phyloP scores from a whole-genome alignment of 2,329 filamentous ascomycete species.

The Verticillium tricorpus region DNA sequence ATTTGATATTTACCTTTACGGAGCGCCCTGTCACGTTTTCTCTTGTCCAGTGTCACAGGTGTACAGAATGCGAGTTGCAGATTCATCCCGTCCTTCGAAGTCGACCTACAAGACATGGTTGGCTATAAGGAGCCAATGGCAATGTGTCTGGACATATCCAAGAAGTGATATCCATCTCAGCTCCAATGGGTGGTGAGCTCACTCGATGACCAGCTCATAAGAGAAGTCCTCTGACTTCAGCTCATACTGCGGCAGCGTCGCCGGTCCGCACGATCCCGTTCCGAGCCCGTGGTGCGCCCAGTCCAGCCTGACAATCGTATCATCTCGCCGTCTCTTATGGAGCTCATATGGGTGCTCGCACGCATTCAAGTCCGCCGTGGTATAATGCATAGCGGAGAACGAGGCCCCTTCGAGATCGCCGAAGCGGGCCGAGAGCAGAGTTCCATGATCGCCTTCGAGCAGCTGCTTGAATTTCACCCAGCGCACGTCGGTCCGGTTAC shows the following conservation, averaged over 20 bases:
- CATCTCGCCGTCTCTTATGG: constrained; percentile 37
- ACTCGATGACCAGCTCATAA: constrained; percentile 40
- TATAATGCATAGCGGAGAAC: constrained; percentile 55
- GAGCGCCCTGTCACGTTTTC: no score
- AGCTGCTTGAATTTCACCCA: constrained; percentile 46
- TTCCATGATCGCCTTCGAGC: background rate
- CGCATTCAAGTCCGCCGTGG: constrained; percentile 46
- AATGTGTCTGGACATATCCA: no score
- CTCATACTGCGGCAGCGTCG: constrained; percentile 44
- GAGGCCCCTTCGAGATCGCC: constrained; percentile 42
- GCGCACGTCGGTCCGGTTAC: constrained; percentile 59
- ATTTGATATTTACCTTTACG: no score
- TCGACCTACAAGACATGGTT: no score
- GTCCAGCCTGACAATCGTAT: constrained; percentile 55
- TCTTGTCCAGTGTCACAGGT: no score
- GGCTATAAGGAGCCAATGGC: no score
- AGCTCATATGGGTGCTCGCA: constrained; percentile 59
- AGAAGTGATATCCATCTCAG: no score
- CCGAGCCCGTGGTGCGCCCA: constrained; percentile 59
- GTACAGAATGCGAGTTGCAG: no score
- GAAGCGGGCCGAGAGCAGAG: constrained; percentile 39
- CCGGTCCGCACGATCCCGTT: constrained; percentile 58
- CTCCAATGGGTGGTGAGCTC: background rate
- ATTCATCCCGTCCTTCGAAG: no score
- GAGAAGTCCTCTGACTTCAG: constrained; percentile 37